These are phyloP conservation scores for Globisporangium alternatum DNA, from an alignment of 352 stramenopile species.

Conservation along the genomic window DNA sequence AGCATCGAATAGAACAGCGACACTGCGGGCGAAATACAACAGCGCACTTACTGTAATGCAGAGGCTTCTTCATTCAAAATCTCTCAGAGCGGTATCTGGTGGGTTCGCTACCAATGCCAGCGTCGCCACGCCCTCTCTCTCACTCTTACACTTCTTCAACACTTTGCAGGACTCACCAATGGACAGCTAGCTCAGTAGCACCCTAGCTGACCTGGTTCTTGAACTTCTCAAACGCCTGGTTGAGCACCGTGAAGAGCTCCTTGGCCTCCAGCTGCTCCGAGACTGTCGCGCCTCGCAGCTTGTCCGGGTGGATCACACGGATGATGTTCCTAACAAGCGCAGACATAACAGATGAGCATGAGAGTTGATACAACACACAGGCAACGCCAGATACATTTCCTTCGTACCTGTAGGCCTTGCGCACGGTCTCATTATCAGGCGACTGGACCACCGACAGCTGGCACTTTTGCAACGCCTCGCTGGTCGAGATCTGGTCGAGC, in stretches of 20 bases:
- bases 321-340: slow-evolving; percentile 67
- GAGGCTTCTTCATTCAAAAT: slow-evolving; percentile 18
- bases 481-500: slow-evolving; percentile 78
- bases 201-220: slow-evolving; percentile 43
- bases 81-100: neutral
- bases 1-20: too few relatives aligned
- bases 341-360: neutral
- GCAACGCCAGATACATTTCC: neutral
- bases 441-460: slow-evolving; percentile 80
- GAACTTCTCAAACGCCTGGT: slow-evolving; percentile 85
- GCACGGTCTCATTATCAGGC: slow-evolving; percentile 74
- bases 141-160: neutral
- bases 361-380: neutral
- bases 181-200: too few relatives aligned
- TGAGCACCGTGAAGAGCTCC: slow-evolving; percentile 86
- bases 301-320: slow-evolving; percentile 84
- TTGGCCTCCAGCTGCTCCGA: slow-evolving; percentile 83
- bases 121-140: neutral
- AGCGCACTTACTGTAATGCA: slow-evolving; percentile 1
- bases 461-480: slow-evolving; percentile 71
- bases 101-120: too few relatives aligned
- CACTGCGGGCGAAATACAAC: too few relatives aligned
- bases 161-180: neutral
- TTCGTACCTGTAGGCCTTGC: slow-evolving; percentile 80
- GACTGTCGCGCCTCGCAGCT: slow-evolving; percentile 72